Conservation (phyloP, 2,329 filamentous ascomycete species). For the Stachybotrys chartarum region DNA sequence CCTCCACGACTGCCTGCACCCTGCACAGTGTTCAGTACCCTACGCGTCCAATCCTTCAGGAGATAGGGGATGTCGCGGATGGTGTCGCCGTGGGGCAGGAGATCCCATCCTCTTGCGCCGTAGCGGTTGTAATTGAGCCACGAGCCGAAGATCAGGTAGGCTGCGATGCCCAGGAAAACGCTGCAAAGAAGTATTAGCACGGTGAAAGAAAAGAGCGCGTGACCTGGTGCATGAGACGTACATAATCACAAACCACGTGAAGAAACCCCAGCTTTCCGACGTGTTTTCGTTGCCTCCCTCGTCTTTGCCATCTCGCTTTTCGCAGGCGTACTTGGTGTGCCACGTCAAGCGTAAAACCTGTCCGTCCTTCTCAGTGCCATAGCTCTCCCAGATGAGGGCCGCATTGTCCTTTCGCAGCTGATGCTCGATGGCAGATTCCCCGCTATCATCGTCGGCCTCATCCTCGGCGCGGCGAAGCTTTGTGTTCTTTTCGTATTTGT, state of each 20-base stretch:
- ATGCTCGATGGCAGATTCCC: conserved; percentile 36
- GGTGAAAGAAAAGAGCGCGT: not conserved
- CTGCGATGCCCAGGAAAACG: conserved; percentile 73
- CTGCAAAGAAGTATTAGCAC: conserved; percentile 38
- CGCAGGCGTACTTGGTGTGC: conserved; percentile 83
- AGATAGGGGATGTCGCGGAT: conserved; percentile 90
- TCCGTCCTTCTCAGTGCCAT: conserved; percentile 50
- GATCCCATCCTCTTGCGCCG: conserved; percentile 89
- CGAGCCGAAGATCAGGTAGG: conserved; percentile 95
- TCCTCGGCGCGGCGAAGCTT: conserved; percentile 19
- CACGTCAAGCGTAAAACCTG: conserved; percentile 70
- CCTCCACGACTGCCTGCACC: conserved; percentile 79
- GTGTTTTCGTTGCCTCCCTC: conserved; percentile 38
- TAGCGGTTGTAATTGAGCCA: conserved; percentile 99
- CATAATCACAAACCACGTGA: conserved; percentile 95
- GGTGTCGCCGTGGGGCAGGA: conserved; percentile 86
- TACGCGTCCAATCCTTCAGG: conserved; percentile 77
- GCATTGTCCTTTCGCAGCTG: conserved; percentile 48
- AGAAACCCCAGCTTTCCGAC: conserved; percentile 77
- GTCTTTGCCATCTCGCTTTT: conserved; percentile 42
- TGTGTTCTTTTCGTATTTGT: conserved; percentile 38
- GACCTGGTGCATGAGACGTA: conserved; percentile 39
- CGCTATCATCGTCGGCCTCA: conserved; percentile 21
- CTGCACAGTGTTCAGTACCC: conserved; percentile 76
- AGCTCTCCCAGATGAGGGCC: conserved; percentile 71